These are phyloP conservation scores for Starmerella scarabaei DNA, from an alignment of 805 yeast genomes.

Conservation along the genomic window DNA sequence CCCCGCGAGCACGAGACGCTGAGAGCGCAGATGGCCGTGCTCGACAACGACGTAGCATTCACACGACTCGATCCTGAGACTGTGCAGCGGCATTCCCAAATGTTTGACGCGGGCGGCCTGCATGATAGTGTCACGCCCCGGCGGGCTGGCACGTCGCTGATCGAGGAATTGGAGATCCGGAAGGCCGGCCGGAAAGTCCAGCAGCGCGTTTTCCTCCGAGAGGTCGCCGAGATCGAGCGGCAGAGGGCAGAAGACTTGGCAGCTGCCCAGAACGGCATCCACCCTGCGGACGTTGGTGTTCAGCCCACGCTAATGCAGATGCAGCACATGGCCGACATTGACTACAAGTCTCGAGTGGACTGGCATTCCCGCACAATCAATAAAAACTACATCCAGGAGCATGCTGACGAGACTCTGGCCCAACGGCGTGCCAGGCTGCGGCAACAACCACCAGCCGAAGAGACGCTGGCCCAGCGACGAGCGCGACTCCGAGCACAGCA, in stretches of 20 bases:
- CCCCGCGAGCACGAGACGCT: slow-evolving; percentile 5
- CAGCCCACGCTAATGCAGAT: slow-evolving; percentile 25
- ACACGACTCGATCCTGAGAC: slow-evolving; percentile 23
- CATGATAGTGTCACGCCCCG: slow-evolving; percentile 13
- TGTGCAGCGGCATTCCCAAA: slow-evolving; percentile 19
- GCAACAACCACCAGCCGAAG: slow-evolving; percentile 7
- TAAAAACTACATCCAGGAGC: slow-evolving; percentile 14
- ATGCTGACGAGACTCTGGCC: slow-evolving; percentile 24
- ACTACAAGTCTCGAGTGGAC: slow-evolving; percentile 22
- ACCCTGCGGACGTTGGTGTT: slow-evolving; percentile 22
- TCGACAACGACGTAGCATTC: slow-evolving; percentile 23
- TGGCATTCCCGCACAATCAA: slow-evolving; percentile 20
- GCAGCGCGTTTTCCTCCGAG: slow-evolving; percentile 20
- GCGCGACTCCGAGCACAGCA: slow-evolving; percentile 13
- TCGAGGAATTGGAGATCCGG: slow-evolving; percentile 29
- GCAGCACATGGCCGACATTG: slow-evolving; percentile 24
- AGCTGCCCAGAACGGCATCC: slow-evolving; percentile 5
- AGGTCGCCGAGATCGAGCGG: slow-evolving; percentile 18
- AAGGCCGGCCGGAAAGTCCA: slow-evolving; percentile 25
- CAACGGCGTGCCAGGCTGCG: slow-evolving; percentile 24
- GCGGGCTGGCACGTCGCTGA: slow-evolving; percentile 24
- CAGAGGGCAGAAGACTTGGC: slow-evolving; percentile 12
- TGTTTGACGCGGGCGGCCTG: slow-evolving; percentile 22
- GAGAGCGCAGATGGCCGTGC: slow-evolving; percentile 10
- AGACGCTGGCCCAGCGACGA: slow-evolving; percentile 22